A percentile compares a stretch with the other conserved stretches of the same genome.
Conservation (phyloP, 169 alveolate species). For the Babesia bovis region DNA sequence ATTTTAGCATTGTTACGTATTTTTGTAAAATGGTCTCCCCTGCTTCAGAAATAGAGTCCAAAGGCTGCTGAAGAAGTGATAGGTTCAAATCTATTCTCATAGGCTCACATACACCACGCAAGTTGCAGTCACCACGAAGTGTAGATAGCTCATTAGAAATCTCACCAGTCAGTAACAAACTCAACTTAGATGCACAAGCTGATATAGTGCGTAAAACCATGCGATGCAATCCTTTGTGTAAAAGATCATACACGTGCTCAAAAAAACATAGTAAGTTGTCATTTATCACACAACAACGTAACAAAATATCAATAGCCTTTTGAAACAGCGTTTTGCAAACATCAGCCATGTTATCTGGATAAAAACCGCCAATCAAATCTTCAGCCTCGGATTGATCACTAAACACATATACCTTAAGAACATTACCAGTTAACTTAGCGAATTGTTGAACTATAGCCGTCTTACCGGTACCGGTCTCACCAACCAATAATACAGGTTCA, state of each 20-base stretch:
- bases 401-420: slow-evolving; percentile 90
- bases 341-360: slow-evolving; percentile 69
- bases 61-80: slow-evolving; percentile 18
- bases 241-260: slow-evolving; percentile 23
- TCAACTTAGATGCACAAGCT: not conserved
- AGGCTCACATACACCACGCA: not conserved
- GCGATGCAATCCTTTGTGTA: slow-evolving; percentile 13
- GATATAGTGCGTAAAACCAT: slow-evolving; percentile 16
- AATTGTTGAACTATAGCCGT: slow-evolving; percentile 92
- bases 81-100: not conserved
- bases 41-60: not conserved
- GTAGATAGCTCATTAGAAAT: not conserved
- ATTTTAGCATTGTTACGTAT: not conserved
- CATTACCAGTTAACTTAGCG: slow-evolving; percentile 83
- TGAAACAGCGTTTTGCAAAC: not conserved
- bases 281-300: slow-evolving; percentile 49
- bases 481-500: slow-evolving; percentile 95
- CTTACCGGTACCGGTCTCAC: slow-evolving; percentile 99
- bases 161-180: not conserved
- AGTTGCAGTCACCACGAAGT: slow-evolving; percentile 35
- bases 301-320: not conserved
- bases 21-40: not conserved
- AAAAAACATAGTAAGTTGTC: slow-evolving; percentile 17
- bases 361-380: slow-evolving; percentile 88
- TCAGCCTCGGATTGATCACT: slow-evolving; percentile 89